phyloP scores from a whole-genome alignment of 2,329 filamentous ascomycete species.

The Trichoderma koningiopsis region DNA sequence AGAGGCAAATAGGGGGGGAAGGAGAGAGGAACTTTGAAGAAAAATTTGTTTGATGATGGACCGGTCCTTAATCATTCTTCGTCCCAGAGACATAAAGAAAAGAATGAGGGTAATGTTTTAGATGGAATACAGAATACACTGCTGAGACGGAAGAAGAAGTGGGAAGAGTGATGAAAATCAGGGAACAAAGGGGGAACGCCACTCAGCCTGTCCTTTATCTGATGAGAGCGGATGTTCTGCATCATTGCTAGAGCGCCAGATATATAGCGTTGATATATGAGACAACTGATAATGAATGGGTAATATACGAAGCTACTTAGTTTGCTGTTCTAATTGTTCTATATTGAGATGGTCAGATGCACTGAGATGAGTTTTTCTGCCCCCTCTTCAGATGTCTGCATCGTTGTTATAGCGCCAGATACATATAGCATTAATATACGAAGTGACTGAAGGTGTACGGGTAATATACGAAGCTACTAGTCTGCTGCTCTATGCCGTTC shows the following conservation, averaged over 20 bases:
- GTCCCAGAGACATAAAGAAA: background rate
- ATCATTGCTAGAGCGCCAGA: background rate
- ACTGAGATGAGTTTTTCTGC: background rate
- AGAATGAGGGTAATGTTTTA: background rate
- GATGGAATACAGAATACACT: background rate
- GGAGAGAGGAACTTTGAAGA: background rate
- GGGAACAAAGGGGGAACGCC: background rate
- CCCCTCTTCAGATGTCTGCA: background rate
- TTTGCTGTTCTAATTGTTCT: background rate
- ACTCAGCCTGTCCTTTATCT: background rate
- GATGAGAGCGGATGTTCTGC: background rate
- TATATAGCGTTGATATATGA: slow-evolving; percentile 13
- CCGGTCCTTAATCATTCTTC: background rate
- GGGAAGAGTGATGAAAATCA: background rate
- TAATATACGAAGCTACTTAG: background rate
- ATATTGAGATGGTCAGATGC: background rate
- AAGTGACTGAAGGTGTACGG: background rate
- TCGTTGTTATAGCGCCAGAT: background rate
- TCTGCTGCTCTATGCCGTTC: background rate
- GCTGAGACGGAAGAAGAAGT: background rate
- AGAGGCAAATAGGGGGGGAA: background rate
- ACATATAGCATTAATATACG: slow-evolving; percentile 5
- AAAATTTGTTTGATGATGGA: background rate
- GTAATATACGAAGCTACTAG: background rate
- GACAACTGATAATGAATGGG: background rate